Base-by-base conservation (phyloP, 202 grass and related monocot species). In the Setaria viridis region DNA sequence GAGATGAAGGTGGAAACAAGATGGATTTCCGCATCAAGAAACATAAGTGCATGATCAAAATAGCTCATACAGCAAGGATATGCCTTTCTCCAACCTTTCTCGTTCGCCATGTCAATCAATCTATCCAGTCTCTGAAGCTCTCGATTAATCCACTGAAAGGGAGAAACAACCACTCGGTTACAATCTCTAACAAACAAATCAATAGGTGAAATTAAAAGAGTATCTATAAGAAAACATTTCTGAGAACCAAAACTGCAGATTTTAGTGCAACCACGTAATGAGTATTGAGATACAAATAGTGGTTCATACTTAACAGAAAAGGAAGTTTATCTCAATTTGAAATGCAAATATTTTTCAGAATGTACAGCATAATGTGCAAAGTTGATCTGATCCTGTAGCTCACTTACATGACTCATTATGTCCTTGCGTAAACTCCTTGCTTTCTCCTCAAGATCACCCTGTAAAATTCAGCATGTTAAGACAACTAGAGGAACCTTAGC, bases 361-460 rank as follows among this genome's bases (percentile, higher is more conserved):
- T 55, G 8, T 41, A 57, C 34, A 8, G 35, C 10, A 66, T 55
- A 63, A 65, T 55, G 30, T n/a, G 10, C 62, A 73, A 20, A 46
- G 35, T 84, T 47, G 6, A 78, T 62, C 42, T 74, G 47, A 64
- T 55, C 81, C 78, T 41, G 35, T 45, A 83, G 37, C 70, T 47
- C 49, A 90, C 91, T 88, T 92, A 96, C 97, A 94, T 99, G 91
- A 89, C 50, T 84, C 60, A 87, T 57, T 81, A 95, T 90, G 43
- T 94, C 91, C 39, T 29, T 86, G 35, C 89, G 91, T 73, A 99
- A 71, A 83, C 25, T 91, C 89, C 71, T 96, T 2, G 51, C 80
- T 64, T 96, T 99, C 62, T 96, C 87, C 81, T 93, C 97, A 47
- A 99, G 43, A 37, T 99, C 90, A 20, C 72, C 90, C 97, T 99